Evolutionary conservation across 2,329 filamentous ascomycete species (phyloP), one percentile per base, ranked within the genome.

Genomic region (Arthroderma sp.): DNA sequence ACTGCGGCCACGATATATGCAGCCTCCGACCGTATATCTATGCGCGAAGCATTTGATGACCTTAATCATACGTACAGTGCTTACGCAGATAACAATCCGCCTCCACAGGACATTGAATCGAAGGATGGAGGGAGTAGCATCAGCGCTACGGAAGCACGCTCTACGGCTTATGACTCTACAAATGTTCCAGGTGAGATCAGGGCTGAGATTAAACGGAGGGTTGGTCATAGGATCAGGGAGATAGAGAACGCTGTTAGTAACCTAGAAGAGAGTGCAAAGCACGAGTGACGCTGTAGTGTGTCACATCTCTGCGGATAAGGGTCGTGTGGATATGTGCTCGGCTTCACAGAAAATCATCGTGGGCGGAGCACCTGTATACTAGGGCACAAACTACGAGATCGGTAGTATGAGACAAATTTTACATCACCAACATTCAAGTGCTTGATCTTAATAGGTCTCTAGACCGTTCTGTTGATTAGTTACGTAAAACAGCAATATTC

Each of bases 151-250:
- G 43, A 37, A 52, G 17, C 57, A 53, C 60, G 74, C 7, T 62
- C 67, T 55, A 68, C 69, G 9, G 65, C 63, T 47, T 68, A 68
- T 60, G 62, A 73, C 60, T 66, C 71, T 2, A 60, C 55, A n/a
- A 61, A 63, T 39, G 59, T 74, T 15, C 47, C 57, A 11, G 55
- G 59, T 6, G 65, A 61, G 19, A 65, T 73, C 37, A 67, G 68
- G 35, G 73, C 73, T 56, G 73, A 77, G 64, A 70, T 77, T 33
- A 70, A 66, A 60, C 70, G 63, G 61, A 66, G 75, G 59, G 68
- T 78, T 62, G 74, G 72, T 15, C 69, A 72, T 61, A 65, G 74
- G 64, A 66, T 78, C 56, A 66, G 75, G 63, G 75, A 78, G 66
- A 68, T 77, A 67, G 69, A 70, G 61, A 70, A 67, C 68, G 76